phyloP scores from a whole-genome alignment of 2,329 filamentous ascomycete species.

The Sordariomycetes sp. region DNA sequence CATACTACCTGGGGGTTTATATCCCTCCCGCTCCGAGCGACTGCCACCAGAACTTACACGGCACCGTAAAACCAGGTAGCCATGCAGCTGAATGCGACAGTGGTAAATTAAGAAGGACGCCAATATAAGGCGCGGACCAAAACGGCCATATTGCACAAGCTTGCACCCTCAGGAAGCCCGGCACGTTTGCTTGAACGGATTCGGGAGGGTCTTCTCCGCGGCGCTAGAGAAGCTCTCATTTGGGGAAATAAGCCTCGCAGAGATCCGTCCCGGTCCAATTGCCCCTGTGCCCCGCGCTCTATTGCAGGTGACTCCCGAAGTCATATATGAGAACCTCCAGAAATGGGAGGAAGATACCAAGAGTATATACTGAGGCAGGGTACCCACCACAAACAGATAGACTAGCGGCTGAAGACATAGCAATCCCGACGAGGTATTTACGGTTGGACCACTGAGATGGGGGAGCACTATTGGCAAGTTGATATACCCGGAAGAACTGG shows the following conservation, averaged over 20 bases:
- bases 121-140: constrained; percentile 3
- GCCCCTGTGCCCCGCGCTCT: neutral
- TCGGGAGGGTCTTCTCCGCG: neutral
- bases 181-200: neutral
- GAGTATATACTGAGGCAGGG: neutral
- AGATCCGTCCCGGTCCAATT: neutral
- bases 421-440: no score
- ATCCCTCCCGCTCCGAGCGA: no score
- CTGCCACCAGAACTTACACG: no score
- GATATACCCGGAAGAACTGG: constrained; percentile 4
- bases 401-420: no score
- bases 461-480: neutral
- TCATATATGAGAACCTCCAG: no score
- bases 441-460: no score
- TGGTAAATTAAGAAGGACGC: no score
- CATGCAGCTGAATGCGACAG: neutral
- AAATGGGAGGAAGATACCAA: no score
- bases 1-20: neutral
- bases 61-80: no score
- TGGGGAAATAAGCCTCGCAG: neutral
- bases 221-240: neutral
- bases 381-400: neutral
- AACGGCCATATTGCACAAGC: no score
- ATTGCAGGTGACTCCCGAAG: neutral
- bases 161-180: neutral